These are phyloP conservation scores for Saccharomyces hybrid DNA, from an alignment of 1,139 yeast genomes.

Conservation along the genomic window DNA sequence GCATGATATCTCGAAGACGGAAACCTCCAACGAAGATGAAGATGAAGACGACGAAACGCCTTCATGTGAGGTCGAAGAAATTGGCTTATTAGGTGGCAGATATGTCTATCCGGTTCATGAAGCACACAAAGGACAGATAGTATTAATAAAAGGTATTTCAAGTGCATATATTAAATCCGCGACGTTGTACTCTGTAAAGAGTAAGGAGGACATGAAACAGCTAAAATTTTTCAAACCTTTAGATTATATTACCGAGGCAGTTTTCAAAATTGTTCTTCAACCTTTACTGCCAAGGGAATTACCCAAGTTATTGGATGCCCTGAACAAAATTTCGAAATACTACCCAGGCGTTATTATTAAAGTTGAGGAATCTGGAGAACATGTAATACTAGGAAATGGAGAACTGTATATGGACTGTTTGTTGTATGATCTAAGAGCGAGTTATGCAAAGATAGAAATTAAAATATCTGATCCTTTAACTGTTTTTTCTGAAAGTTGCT, in stretches of 20 bases:
- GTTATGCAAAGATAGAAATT: slow-evolving; percentile 58
- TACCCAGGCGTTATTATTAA: slow-evolving; percentile 60
- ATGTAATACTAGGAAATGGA: slow-evolving; percentile 73
- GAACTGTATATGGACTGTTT: slow-evolving; percentile 83
- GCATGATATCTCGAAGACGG: slow-evolving; percentile 16
- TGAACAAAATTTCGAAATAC: slow-evolving; percentile 53
- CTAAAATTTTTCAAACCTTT: slow-evolving; percentile 35
- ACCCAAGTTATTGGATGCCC: slow-evolving; percentile 62
- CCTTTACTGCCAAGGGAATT: slow-evolving; percentile 74
- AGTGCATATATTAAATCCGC: slow-evolving; percentile 54
- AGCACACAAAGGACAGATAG: slow-evolving; percentile 60
- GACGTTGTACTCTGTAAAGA: slow-evolving; percentile 37
- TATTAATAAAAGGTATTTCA: slow-evolving; percentile 54
- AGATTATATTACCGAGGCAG: slow-evolving; percentile 46
- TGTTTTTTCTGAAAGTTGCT: slow-evolving; percentile 70
- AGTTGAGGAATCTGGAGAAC: slow-evolving; percentile 89
- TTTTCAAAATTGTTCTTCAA: slow-evolving; percentile 76
- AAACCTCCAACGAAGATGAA: slow-evolving; percentile 41
- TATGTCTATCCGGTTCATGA: slow-evolving; percentile 51
- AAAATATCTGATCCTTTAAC: slow-evolving; percentile 83
- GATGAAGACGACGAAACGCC: slow-evolving; percentile 38
- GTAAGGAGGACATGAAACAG: slow-evolving; percentile 10
- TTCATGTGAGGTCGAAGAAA: slow-evolving; percentile 36
- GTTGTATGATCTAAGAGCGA: slow-evolving; percentile 62
- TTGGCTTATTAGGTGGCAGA: slow-evolving; percentile 65